Conservation (phyloP, 208 protist species). For the Acanthamoeba comandoni region DNA sequence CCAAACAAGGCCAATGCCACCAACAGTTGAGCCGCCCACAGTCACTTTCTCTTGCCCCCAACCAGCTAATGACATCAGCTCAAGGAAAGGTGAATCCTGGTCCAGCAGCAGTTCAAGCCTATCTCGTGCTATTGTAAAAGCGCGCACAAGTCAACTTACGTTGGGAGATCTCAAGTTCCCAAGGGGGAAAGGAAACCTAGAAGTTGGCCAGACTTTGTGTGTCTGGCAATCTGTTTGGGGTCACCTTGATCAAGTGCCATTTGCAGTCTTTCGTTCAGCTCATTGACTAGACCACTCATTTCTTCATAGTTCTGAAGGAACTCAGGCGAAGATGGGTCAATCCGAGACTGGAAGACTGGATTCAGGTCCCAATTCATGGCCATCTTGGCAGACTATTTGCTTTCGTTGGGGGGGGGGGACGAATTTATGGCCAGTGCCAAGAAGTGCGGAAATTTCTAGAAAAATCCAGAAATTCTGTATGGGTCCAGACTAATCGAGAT, state of each 20-base stretch:
- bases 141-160: no score
- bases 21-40: conserved; percentile 29
- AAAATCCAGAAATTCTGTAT: no score
- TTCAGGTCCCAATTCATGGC: no score
- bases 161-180: no score
- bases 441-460: no score
- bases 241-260: conserved; percentile 24
- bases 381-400: no score
- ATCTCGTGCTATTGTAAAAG: conserved; percentile 70
- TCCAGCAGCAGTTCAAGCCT: conserved; percentile 80
- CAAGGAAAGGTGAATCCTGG: conserved; percentile 82
- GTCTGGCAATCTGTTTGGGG: conserved; percentile 14
- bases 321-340: conserved; percentile 7
- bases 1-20: conserved; percentile 81
- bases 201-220: conserved; percentile 35
- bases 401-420: no score
- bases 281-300: conserved; percentile 7
- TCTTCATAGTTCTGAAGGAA: conserved; percentile 11
- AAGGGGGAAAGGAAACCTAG: not conserved
- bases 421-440: no score
- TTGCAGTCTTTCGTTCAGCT: conserved; percentile 28
- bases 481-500: no score
- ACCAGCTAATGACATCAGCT: conserved; percentile 80
- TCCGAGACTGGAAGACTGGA: conserved; percentile 26
- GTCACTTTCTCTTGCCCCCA: conserved; percentile 77